Evolutionary conservation across 2,329 filamentous ascomycete genomes (phyloP), one percentile per base, ranked within the genome.

Genomic region (Macrophomina tecta): DNA sequence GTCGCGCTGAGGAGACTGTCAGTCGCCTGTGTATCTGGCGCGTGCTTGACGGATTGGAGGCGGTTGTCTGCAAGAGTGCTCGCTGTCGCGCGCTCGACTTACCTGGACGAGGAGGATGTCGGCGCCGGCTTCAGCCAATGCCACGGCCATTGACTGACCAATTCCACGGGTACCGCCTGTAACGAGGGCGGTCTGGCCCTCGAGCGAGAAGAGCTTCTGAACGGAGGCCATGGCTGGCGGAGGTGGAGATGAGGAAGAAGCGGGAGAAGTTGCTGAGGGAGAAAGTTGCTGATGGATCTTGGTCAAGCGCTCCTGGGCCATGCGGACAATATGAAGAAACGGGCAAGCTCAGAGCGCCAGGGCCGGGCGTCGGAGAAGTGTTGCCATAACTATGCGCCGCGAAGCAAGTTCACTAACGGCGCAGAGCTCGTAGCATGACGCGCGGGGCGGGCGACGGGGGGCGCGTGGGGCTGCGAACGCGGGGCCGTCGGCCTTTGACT

Each of bases 161-260:
- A 85, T 84, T 14, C 82, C 82, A 73, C 82, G 73, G 2, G 82
- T 85, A 1, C 82, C 82, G 52, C 82, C 82, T 51, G 82, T 85
- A 8, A 84, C 79, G 48, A 85, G 72, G 23, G 82, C 82, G 1
- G 80, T 83, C 71, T 85, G 80, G 58, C 82, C 82, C 68, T 82
- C 75, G 9, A 85, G 78, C 34, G 81, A 82, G 74, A 84, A 85
- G 42, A 85, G 76, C 67, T 83, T 74, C 68, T 78, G 74, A 40
- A 81, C 70, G 8, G 78, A 74, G 28, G 72, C 53, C 78, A 80
- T 78, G 9, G 48, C 74, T 51, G 63, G n/a, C 4, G 7, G 52
- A 9, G 53, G n/a, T 36, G 52, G 45, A 14, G 18, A 38, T 34
- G 45, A 32, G 14, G 78, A 74, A 36, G 72, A 51, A 38, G 36